Evolutionary conservation across 2,329 filamentous ascomycete genomes (phyloP), one percentile per base, ranked within the genome.

Genomic region (Pseudodiploospora longispora): DNA sequence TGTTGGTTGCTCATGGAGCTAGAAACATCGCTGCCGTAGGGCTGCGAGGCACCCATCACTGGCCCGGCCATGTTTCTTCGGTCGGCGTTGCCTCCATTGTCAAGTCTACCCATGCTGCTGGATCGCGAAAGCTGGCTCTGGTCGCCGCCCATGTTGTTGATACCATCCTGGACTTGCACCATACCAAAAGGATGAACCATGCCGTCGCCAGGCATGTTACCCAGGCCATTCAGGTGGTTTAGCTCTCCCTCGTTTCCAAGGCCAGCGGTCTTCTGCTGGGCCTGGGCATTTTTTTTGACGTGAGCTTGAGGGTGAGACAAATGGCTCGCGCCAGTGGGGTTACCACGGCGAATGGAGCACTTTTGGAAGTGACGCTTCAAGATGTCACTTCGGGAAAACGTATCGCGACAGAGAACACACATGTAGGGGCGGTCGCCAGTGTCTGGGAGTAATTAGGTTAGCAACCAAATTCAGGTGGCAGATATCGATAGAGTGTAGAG

Each of bases 351-450:
- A 53, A 96, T 88, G 34, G 93, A 96, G 71, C 93, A 98, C 74
- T 98, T 98, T 67, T 96, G 90, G 70, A 97, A 98, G 70, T 98
- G 93, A 53, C 93, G 87, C 75, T 98, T 98, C 59, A 98, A 72
- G 53, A 98, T 97, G 63, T 98, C 93, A 75, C 89, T 95, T 64
- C 93, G 84, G 40, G 88, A 95, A 69, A 98, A 98, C 31, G 90
- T 97, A 67, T 97, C 93, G 65, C 93, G 89, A 75, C 93, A 98
- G 41, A 98, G 76, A 53, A 95, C 87, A 70, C 93, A 98, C 82
- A 94, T 94, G 72, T 98, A 98, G 46, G 93, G 93, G 54, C 93
- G 87, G 66, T 97, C 91, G 59, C 93, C 93, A 50, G 93, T 97
- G 72, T 98, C 91, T 95, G 57, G 38, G 45, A 28, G 43, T 46